Base-by-base conservation (phyloP, 116 monocot genomes). In the Posidonia oceanica region DNA sequence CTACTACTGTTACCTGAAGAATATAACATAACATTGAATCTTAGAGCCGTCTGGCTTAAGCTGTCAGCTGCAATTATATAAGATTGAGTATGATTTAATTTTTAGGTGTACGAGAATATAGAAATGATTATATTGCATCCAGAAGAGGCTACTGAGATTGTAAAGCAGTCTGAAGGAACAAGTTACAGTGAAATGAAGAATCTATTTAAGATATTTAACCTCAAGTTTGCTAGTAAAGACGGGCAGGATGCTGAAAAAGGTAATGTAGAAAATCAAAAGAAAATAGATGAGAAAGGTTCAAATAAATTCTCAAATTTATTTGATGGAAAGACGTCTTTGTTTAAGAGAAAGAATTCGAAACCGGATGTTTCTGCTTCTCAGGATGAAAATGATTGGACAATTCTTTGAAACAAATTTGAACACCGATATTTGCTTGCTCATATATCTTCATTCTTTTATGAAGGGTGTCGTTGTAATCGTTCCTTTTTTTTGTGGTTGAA, bases 101-200 rank as follows among this genome's bases (percentile, higher is more conserved):
- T 40, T 44, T 75, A 87, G 86, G 86, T 83, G 42, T 87, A 87
- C 66, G 80, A 80, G 74, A 83, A 83, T 7, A 61, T 87, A 60
- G 83, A 83, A 65, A 80, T 74, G 17, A 74, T 87, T 58, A 14
- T 78, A 15, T 48, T 54, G 22, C 71, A 78, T 75, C 86, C 86
- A 15, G 80, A 80, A 74, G 83, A 80, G 56, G 75, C 69, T 15
- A 62, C 75, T 60, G 74, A 61, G 12, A 71, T 83, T 23, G 12
- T 81, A 36, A 56, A 64, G 39, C 74, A 76, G 65, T 80, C 86
- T 14, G 80, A 81, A 74, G 80, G 80, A 44, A 63, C 59, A 23
- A 69, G 15, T 48, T 48, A 36, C 41, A 40, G 66, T 66, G 66
- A 42, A 64, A 41, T 38, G 52, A 85, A 76, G 39, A 75, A 39